phyloP scores from a whole-genome alignment of 139 green algal genomes.

The Tetradesmus obliquus region DNA sequence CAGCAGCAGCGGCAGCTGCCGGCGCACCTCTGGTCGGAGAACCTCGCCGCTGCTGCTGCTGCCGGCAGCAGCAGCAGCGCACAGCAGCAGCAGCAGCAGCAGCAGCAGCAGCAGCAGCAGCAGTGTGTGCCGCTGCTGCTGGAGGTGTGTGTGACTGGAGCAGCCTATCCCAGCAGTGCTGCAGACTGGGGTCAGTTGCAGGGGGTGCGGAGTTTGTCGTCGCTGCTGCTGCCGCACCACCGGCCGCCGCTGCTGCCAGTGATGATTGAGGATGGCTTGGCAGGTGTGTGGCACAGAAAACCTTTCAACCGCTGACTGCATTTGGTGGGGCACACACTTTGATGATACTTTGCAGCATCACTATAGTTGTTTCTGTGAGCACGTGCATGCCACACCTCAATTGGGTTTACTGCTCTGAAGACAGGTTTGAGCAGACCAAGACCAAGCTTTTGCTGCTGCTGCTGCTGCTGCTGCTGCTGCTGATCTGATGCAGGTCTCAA shows the following conservation, averaged over 20 bases:
- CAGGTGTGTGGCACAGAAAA: not conserved
- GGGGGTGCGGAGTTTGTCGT: not conserved
- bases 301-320: too few relatives aligned
- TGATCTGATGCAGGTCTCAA: too few relatives aligned
- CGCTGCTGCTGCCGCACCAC: not conserved
- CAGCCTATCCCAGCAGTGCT: not conserved
- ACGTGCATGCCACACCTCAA: too few relatives aligned
- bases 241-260: not conserved
- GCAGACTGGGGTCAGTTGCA: not conserved
- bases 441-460: too few relatives aligned
- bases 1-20: not conserved
- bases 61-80: not conserved
- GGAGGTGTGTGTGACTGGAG: not conserved
- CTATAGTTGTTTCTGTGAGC: too few relatives aligned
- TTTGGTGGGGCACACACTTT: too few relatives aligned
- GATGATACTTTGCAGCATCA: too few relatives aligned
- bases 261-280: not conserved
- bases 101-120: not conserved
- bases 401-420: too few relatives aligned
- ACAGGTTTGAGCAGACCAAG: too few relatives aligned
- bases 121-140: not conserved
- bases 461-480: too few relatives aligned
- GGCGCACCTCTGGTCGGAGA: not conserved
- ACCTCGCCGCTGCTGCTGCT: not conserved
- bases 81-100: not conserved